These are phyloP conservation scores for Lophium mytilinum DNA, from an alignment of 495 filamentous ascomycete species.

Conservation along the genomic window DNA sequence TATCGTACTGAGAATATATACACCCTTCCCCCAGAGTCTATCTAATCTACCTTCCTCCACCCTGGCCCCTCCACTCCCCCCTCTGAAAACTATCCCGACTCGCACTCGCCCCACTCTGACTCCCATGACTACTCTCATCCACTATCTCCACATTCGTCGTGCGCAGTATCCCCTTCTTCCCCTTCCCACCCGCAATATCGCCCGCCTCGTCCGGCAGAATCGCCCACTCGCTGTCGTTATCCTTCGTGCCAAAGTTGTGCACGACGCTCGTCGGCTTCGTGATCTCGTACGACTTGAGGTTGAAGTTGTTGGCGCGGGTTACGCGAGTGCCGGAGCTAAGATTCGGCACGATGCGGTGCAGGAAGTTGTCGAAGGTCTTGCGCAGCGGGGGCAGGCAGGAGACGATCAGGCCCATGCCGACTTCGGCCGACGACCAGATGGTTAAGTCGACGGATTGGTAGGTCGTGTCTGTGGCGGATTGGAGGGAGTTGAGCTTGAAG, in stretches of 20 bases:
- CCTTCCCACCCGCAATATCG: not conserved
- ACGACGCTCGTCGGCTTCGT: not conserved
- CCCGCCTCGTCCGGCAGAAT: not conserved
- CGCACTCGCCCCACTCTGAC: no score
- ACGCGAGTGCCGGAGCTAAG: not conserved
- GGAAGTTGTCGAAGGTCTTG: conserved; percentile 7
- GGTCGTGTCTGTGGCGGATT: not conserved
- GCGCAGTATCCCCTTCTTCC: not conserved
- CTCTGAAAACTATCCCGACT: no score
- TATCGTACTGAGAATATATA: no score
- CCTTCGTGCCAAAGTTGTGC: not conserved
- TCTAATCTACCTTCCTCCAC: no score
- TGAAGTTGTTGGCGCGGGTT: not conserved
- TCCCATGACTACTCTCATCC: no score
- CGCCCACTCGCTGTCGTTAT: conserved; percentile 2
- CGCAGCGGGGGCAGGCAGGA: conserved; percentile 6
- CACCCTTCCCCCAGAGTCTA: no score
- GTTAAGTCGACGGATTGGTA: conserved; percentile 2
- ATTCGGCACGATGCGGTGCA: conserved; percentile 2
- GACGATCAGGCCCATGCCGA: conserved; percentile 1
- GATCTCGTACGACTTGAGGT: not conserved
- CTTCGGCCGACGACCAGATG: conserved; percentile 6
- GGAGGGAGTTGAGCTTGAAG: not conserved
- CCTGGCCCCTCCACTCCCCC: no score
- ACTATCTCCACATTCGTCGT: not conserved